Conservation (phyloP, 805 yeast species). For the Teunomyces pallodes region DNA sequence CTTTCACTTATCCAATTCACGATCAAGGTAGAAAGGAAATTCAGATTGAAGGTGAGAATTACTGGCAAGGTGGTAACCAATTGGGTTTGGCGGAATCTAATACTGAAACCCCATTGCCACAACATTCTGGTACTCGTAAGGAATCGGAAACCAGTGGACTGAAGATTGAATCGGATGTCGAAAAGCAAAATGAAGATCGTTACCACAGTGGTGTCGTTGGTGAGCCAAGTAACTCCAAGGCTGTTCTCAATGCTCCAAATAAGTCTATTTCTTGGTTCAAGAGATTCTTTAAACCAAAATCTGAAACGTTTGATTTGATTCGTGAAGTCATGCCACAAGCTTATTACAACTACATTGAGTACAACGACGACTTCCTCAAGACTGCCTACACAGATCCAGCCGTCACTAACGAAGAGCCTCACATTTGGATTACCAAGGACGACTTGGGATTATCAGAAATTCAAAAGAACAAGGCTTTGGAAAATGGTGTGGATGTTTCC, state of each 20-base stretch:
- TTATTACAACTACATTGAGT: slow-evolving; percentile 40
- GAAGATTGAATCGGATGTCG: slow-evolving; percentile 7
- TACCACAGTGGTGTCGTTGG: background rate
- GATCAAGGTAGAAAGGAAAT: slow-evolving; percentile 68
- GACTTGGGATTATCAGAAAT: slow-evolving; percentile 61
- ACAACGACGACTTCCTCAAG: slow-evolving; percentile 38
- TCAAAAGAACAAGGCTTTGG: slow-evolving; percentile 56
- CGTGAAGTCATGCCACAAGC: slow-evolving; percentile 44
- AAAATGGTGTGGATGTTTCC: slow-evolving; percentile 50
- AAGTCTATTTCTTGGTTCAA: slow-evolving; percentile 28
- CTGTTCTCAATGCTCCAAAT: slow-evolving; percentile 15
- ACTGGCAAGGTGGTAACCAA: slow-evolving; percentile 45
- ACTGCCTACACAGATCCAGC: slow-evolving; percentile 56
- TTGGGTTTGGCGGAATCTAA: slow-evolving; percentile 27
- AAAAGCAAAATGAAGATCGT: slow-evolving; percentile 6
- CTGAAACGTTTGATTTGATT: slow-evolving; percentile 45
- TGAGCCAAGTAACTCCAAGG: slow-evolving; percentile 5
- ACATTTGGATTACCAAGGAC: slow-evolving; percentile 71
- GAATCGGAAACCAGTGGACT: slow-evolving; percentile 3
- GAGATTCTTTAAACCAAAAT: slow-evolving; percentile 47
- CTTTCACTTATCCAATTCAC: slow-evolving; percentile 52
- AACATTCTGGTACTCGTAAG: background rate
- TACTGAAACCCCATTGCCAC: slow-evolving; percentile 19
- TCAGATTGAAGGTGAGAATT: slow-evolving; percentile 48
- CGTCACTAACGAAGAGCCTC: slow-evolving; percentile 54